Conservation (phyloP, 441 rosid genomes). For the Erodium trifolium region DNA sequence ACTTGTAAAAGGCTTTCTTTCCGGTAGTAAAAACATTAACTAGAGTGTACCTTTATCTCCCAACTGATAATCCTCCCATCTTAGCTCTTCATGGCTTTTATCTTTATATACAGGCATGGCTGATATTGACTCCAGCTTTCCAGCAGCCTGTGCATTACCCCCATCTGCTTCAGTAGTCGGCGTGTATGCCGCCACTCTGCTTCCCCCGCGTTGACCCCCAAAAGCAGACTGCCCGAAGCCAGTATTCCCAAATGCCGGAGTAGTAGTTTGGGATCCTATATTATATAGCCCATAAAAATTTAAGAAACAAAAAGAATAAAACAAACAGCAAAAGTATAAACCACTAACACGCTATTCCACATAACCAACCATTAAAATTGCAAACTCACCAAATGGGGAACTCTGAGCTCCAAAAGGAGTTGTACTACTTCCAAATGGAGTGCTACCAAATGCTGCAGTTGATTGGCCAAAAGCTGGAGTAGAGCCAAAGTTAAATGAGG, state of each 20-base stretch:
- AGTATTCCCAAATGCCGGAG: constrained; percentile 49
- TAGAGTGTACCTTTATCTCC: constrained; percentile 79
- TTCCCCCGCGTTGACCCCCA: constrained; percentile 75
- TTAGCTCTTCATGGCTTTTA: constrained; percentile 83
- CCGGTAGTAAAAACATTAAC: not conserved
- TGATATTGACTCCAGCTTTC: constrained; percentile 72
- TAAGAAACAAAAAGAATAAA: not conserved
- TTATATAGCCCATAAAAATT: constrained; percentile 13
- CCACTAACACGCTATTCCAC: not conserved
- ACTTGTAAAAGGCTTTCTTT: not conserved
- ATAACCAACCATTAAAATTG: constrained; percentile 7
- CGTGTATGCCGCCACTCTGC: constrained; percentile 55
- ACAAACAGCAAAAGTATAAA: constrained; percentile 1
- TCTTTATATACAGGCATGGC: constrained; percentile 73
- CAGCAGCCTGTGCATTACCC: constrained; percentile 47
- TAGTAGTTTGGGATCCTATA: constrained; percentile 59
- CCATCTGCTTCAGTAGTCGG: constrained; percentile 61
- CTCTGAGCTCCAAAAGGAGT: constrained; percentile 63
- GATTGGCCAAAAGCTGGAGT: constrained; percentile 67
- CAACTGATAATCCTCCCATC: constrained; percentile 91
- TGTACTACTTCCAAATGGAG: constrained; percentile 43
- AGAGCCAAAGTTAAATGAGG: constrained; percentile 44
- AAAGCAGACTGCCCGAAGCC: constrained; percentile 67
- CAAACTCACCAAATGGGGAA: constrained; percentile 55
- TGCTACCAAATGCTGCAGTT: constrained; percentile 50